Conservation (phyloP, 345 rosid genomes). For the Zanthoxylum bungeanum region DNA sequence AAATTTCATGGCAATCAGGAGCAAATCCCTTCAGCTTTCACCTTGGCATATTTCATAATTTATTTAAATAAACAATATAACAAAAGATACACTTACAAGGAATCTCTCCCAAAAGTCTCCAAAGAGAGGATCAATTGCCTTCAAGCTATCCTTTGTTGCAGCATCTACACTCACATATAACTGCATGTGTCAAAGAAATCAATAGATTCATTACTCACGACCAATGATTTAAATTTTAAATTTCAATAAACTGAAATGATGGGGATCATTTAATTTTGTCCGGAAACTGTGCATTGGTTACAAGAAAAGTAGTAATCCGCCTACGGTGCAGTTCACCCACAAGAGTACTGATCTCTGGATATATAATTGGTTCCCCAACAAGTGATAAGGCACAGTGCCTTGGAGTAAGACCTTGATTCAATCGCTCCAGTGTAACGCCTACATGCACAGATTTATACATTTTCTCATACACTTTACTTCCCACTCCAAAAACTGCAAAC, state of each 20-base stretch:
- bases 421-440: constrained; percentile 84
- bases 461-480: constrained; percentile 67
- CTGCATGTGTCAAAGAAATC: constrained; percentile 42
- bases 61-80: neutral
- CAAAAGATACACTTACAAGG: constrained; percentile 48
- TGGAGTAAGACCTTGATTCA: constrained; percentile 83
- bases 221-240: neutral
- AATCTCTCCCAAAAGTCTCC: constrained; percentile 98
- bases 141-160: constrained; percentile 93
- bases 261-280: constrained; percentile 59
- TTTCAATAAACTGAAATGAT: neutral
- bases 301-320: constrained; percentile 87
- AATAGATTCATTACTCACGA: neutral
- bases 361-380: constrained; percentile 98
- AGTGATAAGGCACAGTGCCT: constrained; percentile 96
- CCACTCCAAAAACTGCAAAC: constrained; percentile 83
- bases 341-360: constrained; percentile 85
- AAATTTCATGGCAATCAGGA: neutral
- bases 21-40: neutral
- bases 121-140: constrained; percentile 95
- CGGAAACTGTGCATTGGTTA: constrained; percentile 97
- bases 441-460: constrained; percentile 30
- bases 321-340: constrained; percentile 87
- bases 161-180: constrained; percentile 98
- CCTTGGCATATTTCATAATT: neutral